Percentiles rank a stretch among this genome's conserved stretches.
phyloP scores from a whole-genome alignment of 164 flowering plant genomes.

The Kalanchoe fedtschenkoi region DNA sequence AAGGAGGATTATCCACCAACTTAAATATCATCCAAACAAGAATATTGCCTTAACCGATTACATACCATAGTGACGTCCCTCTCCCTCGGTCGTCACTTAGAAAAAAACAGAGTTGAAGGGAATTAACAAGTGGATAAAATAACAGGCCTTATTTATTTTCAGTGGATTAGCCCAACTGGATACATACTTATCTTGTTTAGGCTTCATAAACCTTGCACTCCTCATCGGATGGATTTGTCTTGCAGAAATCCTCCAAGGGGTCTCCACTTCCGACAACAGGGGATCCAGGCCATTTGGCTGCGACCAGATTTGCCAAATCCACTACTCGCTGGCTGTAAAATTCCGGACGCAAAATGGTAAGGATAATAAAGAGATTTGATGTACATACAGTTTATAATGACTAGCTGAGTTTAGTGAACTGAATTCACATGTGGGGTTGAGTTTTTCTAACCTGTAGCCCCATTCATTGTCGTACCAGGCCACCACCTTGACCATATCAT shows the following conservation, averaged over 20 bases:
- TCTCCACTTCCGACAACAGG: slow-evolving; percentile 60
- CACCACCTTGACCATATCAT: slow-evolving; percentile 92
- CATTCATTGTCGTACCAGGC: slow-evolving; percentile 98
- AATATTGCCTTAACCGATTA: no score
- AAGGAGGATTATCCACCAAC: no score
- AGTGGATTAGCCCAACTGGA: background rate
- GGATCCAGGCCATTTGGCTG: slow-evolving; percentile 77
- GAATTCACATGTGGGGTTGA: background rate
- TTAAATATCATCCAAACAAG: no score
- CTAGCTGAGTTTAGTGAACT: background rate
- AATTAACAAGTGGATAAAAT: no score
- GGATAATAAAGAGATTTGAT: background rate
- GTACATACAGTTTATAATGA: background rate
- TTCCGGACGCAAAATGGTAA: background rate
- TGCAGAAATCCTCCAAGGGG: slow-evolving; percentile 88
- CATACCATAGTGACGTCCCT: no score
- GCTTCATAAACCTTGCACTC: slow-evolving; percentile 89
- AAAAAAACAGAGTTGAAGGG: no score
- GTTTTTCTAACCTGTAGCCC: slow-evolving; percentile 82
- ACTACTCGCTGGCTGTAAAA: slow-evolving; percentile 87
- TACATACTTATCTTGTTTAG: no score
- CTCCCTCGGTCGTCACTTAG: no score
- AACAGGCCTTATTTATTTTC: background rate
- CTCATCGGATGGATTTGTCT: slow-evolving; percentile 68
- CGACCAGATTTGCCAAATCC: slow-evolving; percentile 90